Base-by-base conservation (phyloP, 805 yeast species). In the Dipodascus geniculatus region DNA sequence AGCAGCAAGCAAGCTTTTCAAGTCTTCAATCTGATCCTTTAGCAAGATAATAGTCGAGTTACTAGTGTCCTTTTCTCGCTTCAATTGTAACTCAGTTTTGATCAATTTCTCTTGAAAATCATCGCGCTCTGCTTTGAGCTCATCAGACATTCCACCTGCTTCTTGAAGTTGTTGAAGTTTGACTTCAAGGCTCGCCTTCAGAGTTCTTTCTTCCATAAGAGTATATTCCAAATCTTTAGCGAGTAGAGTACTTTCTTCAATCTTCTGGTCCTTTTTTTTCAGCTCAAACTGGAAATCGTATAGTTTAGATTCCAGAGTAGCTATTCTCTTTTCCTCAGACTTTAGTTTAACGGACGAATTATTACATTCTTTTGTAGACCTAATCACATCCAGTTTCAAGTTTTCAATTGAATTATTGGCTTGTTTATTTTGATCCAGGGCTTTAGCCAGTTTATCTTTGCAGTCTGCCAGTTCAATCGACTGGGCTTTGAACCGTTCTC, bases 401-500 rank as follows among this genome's bases (percentile, higher is more conserved):
- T 16, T 20, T 47, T 47, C 49, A 6, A 47, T 14, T 6, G 49
- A 47, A 47, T 23, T 23, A 20, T 63, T 64, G 3, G 68, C 53
- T 42, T 69, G 69, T 22, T 66, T 60, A 33, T 64, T 67, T 53
- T 68, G 76, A 48, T 61, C 65, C 42, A 63, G 68, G 22, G 64
- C 50, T 0, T 62, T 56, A 4, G 67, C 74, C 20, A 69, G 60
- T 52, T 20, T 60, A 23, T 60, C 66, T 59, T 65, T 72, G 58
- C 69, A 57, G 31, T 65, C 67, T 16, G 66, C 54, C 17, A 63
- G 52, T 55, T 59, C 63, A 2, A 56, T 65, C 2, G 71, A 63
- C 52, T 72, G 74, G 19, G 66, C 69, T 69, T 66, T 73, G 70
- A 62, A 70, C 57, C 71, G 74, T 71, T 65, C 78, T 64, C 68